Conservation (phyloP, 163 green algal species). For the Volvox carteri region DNA sequence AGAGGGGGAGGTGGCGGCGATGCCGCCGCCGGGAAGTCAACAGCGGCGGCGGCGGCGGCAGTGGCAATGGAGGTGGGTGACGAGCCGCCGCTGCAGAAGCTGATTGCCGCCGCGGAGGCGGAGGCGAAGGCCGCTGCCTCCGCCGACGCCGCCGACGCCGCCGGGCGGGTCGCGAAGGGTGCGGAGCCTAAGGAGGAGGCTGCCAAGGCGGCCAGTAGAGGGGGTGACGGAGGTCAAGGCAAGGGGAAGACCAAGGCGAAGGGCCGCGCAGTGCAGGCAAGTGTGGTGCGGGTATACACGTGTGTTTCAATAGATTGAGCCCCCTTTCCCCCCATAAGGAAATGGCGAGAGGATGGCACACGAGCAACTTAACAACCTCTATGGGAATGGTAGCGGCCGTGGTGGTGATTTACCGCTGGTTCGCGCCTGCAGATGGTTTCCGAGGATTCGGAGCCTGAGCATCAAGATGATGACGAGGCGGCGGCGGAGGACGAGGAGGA, state of each 20-base stretch:
- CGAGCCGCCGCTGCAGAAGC: constrained; percentile 6
- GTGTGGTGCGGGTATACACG: too few relatives aligned
- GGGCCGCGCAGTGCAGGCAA: background rate
- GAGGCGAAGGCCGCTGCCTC: background rate
- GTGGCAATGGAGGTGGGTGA: constrained; percentile 26
- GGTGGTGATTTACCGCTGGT: too few relatives aligned
- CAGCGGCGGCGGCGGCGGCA: background rate
- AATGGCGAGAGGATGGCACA: too few relatives aligned
- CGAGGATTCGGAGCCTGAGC: background rate
- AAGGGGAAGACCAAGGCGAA: constrained; percentile 6
- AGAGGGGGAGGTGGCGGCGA: background rate
- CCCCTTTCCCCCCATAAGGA: too few relatives aligned
- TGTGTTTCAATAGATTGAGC: too few relatives aligned
- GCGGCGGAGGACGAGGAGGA: background rate
- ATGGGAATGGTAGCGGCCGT: too few relatives aligned
- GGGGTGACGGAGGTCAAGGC: background rate
- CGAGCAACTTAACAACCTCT: too few relatives aligned
- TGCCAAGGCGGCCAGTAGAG: background rate
- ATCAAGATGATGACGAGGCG: background rate
- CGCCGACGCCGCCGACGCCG: background rate
- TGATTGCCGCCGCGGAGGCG: background rate
- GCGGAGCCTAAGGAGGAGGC: background rate
- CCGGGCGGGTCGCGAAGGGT: background rate
- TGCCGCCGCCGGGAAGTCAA: background rate
- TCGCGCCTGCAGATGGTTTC: background rate